These are phyloP conservation scores for Antitrichia curtipendula DNA, from an alignment of 225 moss, liverwort and hornwort species.

Conservation along the genomic window DNA sequence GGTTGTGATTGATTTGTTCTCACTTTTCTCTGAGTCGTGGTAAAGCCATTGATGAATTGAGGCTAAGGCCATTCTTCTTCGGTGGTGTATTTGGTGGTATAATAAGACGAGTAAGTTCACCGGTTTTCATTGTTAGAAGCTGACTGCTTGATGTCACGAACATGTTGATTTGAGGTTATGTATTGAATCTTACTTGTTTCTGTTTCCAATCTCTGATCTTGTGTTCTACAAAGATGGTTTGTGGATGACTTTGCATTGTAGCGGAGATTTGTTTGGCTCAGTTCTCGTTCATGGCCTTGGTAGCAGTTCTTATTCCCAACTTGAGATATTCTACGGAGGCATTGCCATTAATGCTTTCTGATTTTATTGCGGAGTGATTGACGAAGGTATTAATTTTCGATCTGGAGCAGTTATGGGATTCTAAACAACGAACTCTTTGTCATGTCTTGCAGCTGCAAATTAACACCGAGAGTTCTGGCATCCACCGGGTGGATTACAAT, in stretches of 20 bases:
- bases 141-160: neutral
- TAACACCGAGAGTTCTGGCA: neutral
- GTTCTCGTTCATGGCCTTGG: neutral
- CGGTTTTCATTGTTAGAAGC: neutral
- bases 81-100: neutral
- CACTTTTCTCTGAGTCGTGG: neutral
- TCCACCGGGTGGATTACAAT: neutral
- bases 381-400: neutral
- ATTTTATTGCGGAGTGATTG: neutral
- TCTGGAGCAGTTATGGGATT: neutral
- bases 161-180: neutral
- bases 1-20: neutral
- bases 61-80: neutral
- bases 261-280: neutral
- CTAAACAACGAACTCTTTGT: neutral
- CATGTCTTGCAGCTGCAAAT: slow-evolving; percentile 38
- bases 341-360: neutral
- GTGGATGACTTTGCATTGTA: neutral
- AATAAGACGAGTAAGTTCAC: neutral
- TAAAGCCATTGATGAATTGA: neutral
- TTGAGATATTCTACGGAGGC: neutral
- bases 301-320: neutral
- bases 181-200: neutral
- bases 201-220: neutral
- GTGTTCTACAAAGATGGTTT: neutral